Conservation (phyloP, 768 basidiomycete species). For the Suillus decipiens region DNA sequence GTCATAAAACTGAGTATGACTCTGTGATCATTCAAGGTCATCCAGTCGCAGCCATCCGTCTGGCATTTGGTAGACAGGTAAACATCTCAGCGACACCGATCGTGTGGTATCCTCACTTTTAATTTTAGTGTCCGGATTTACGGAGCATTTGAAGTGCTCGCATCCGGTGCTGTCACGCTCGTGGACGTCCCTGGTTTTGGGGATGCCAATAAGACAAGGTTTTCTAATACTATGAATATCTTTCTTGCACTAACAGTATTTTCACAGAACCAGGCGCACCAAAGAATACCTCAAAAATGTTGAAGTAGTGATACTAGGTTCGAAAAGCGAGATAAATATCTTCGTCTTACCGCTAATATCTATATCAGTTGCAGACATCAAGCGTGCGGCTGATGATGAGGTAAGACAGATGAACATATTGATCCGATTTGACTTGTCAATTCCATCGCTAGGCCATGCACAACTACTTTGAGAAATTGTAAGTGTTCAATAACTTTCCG, state of each 20-base stretch:
- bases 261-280: not conserved
- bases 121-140: not conserved
- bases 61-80: conserved; percentile 1
- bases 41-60: not conserved
- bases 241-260: not conserved
- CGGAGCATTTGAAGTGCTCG: not conserved
- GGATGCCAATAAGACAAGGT: conserved; percentile 4
- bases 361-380: not conserved
- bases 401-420: not conserved
- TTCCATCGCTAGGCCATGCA: not conserved
- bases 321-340: not conserved
- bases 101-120: not conserved
- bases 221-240: not conserved
- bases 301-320: not conserved
- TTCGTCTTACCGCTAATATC: not conserved
- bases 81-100: not conserved
- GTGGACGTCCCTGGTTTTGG: not conserved
- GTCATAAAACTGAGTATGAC: not conserved
- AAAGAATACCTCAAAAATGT: not conserved
- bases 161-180: not conserved
- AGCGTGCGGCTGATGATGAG: conserved; percentile 1
- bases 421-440: not conserved
- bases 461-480: not conserved
- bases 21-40: not conserved
- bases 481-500: not conserved